These are phyloP conservation scores for Artemisia annua DNA, from an alignment of 129 eudicot species.

Conservation along the genomic window DNA sequence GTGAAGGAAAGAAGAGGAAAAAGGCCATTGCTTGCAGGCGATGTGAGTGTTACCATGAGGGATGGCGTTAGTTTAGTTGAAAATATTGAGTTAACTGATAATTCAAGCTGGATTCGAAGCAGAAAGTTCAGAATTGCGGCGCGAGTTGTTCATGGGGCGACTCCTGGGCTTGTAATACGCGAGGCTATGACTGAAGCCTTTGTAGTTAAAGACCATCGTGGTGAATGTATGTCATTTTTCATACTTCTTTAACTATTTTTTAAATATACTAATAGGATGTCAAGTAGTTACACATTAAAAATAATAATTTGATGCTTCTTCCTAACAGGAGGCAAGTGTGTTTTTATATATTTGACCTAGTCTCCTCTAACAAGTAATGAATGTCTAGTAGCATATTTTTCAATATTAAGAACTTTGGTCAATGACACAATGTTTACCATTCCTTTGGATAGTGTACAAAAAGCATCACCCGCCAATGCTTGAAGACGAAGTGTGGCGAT, in stretches of 20 bases:
- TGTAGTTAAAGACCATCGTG: constrained; percentile 82
- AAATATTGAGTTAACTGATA: constrained; percentile 74
- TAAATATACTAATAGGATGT: neutral
- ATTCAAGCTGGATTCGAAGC: constrained; percentile 88
- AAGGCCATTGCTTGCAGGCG: constrained; percentile 72
- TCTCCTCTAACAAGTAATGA: neutral
- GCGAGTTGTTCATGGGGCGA: constrained; percentile 43
- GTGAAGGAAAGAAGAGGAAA: constrained; percentile 67
- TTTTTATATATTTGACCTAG: neutral
- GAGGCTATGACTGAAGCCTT: constrained; percentile 71
- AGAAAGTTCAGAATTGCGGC: constrained; percentile 72
- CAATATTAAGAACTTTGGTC: too few species aligned
- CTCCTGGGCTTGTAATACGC: constrained; percentile 26
- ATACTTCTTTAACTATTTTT: neutral
- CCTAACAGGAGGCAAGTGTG: too few species aligned
- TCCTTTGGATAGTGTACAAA: constrained; percentile 59
- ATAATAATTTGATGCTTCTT: neutral
- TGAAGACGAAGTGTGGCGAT: constrained; percentile 81
- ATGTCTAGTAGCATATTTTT: too few species aligned
- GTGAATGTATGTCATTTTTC: constrained; percentile 61
- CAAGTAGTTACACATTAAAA: neutral
- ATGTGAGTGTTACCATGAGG: constrained; percentile 48
- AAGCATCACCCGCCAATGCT: constrained; percentile 85
- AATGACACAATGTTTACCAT: constrained; percentile 1
- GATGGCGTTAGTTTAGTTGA: constrained; percentile 47